phyloP scores from a whole-genome alignment of 768 basidiomycete species.

The Xanthoconium stramineum region DNA sequence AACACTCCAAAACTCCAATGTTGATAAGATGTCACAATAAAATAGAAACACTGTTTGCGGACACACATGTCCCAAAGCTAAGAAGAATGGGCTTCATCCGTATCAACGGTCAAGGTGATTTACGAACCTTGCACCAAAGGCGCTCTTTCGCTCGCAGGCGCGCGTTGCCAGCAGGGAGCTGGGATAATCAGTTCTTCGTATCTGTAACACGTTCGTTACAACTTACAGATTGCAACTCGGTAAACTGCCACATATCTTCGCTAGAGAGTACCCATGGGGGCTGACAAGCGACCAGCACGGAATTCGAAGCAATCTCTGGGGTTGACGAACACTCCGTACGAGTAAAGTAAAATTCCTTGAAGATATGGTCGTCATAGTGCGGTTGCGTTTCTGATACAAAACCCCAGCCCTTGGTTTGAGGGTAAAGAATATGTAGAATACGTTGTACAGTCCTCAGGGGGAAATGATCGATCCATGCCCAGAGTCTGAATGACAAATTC shows the following conservation, averaged over 20 bases:
- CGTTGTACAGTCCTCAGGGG: constrained; percentile 34
- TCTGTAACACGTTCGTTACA: background rate
- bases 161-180: constrained; percentile 33
- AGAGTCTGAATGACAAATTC: constrained; percentile 19
- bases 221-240: constrained; percentile 35
- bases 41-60: constrained; percentile 46
- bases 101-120: background rate
- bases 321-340: constrained; percentile 18
- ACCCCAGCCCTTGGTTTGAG: constrained; percentile 40
- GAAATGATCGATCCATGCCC: constrained; percentile 33
- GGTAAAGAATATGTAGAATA: constrained; percentile 43
- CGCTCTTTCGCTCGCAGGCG: constrained; percentile 50
- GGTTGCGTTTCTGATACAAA: constrained; percentile 36
- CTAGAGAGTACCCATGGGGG: constrained; percentile 56
- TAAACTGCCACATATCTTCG: constrained; percentile 54
- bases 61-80: constrained; percentile 54
- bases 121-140: constrained; percentile 57
- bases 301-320: constrained; percentile 28
- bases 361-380: constrained; percentile 39
- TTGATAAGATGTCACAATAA: constrained; percentile 57
- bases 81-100: constrained; percentile 6
- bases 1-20: constrained; percentile 63
- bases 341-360: constrained; percentile 47
- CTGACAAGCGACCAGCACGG: constrained; percentile 55
- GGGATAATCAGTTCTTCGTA: background rate